Conservation (phyloP, 148 eudicot genomes). For the Rheum nobile region DNA sequence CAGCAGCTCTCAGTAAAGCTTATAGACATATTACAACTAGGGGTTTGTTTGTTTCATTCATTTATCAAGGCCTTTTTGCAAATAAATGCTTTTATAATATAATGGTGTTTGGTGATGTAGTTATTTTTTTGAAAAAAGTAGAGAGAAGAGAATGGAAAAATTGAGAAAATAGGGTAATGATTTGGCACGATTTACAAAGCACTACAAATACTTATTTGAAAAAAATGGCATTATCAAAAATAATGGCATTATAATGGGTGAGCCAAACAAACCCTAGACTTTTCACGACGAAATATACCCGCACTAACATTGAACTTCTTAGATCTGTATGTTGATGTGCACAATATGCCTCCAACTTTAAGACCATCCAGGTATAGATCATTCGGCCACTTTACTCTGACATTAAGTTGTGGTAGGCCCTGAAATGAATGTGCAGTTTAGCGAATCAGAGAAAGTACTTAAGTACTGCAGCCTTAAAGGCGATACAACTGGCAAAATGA, state of each 20-base stretch:
- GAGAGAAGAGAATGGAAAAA: too few relatives aligned
- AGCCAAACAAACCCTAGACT: too few relatives aligned
- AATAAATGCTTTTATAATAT: too few relatives aligned
- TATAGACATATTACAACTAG: neutral
- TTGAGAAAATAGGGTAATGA: too few relatives aligned
- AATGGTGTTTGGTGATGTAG: too few relatives aligned
- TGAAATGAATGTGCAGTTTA: conserved; percentile 15
- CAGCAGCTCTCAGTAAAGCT: neutral
- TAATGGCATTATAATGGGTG: too few relatives aligned
- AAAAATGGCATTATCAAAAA: too few relatives aligned
- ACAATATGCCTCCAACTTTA: conserved; percentile 89
- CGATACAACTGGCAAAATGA: neutral
- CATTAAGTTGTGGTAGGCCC: conserved; percentile 75
- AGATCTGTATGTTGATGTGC: conserved; percentile 80
- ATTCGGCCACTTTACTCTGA: conserved; percentile 93
- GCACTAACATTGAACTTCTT: conserved; percentile 82
- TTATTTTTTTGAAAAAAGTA: too few relatives aligned
- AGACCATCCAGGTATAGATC: conserved; percentile 83
- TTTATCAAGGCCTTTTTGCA: too few relatives aligned
- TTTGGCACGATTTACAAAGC: too few relatives aligned
- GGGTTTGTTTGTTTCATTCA: too few relatives aligned
- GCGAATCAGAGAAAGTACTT: neutral
- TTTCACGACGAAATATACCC: conserved; percentile 40
- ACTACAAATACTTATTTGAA: too few relatives aligned
- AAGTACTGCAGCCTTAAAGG: neutral